Conservation (phyloP, 1,284 basidiomycete genomes). For the Ustilago esculenta region DNA sequence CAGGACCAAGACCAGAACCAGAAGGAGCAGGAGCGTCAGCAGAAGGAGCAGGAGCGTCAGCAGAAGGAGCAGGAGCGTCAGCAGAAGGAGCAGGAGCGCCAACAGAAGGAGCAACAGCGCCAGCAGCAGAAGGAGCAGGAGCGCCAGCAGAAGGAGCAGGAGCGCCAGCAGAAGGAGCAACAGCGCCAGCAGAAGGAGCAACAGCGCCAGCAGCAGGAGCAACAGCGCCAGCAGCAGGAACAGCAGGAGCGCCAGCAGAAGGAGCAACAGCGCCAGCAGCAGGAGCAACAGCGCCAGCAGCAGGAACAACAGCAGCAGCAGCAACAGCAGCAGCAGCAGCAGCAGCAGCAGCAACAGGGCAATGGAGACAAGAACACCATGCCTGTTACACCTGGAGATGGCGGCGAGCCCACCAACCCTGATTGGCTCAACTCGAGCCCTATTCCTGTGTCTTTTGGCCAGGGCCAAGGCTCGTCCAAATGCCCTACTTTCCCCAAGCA, state of each 20-base stretch:
- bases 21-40: slow-evolving; percentile 7
- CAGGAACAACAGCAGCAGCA: too few species aligned
- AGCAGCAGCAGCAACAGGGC: too few species aligned
- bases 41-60: slow-evolving; percentile 20
- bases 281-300: slow-evolving; percentile 5
- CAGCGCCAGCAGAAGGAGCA: slow-evolving; percentile 8
- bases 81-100: not conserved
- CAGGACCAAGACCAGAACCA: slow-evolving; percentile 9
- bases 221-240: slow-evolving; percentile 14
- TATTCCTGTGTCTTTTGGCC: slow-evolving; percentile 4
- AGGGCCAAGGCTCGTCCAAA: slow-evolving; percentile 5
- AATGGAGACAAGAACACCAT: too few species aligned
- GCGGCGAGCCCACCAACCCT: slow-evolving; percentile 3
- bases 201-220: slow-evolving; percentile 2
- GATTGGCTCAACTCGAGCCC: not conserved
- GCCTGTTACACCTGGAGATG: slow-evolving; percentile 1
- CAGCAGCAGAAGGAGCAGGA: slow-evolving; percentile 1
- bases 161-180: slow-evolving; percentile 16
- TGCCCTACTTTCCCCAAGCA: slow-evolving; percentile 44
- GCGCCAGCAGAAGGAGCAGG: slow-evolving; percentile 15
- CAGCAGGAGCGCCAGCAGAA: slow-evolving; percentile 2
- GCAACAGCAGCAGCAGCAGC: too few species aligned
- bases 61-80: slow-evolving; percentile 11
- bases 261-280: not conserved
- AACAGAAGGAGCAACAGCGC: not conserved